Evolutionary conservation across 2,329 filamentous ascomycete genomes (phyloP), one percentile per base, ranked within the genome.

Genomic region (Alternaria sp.): DNA sequence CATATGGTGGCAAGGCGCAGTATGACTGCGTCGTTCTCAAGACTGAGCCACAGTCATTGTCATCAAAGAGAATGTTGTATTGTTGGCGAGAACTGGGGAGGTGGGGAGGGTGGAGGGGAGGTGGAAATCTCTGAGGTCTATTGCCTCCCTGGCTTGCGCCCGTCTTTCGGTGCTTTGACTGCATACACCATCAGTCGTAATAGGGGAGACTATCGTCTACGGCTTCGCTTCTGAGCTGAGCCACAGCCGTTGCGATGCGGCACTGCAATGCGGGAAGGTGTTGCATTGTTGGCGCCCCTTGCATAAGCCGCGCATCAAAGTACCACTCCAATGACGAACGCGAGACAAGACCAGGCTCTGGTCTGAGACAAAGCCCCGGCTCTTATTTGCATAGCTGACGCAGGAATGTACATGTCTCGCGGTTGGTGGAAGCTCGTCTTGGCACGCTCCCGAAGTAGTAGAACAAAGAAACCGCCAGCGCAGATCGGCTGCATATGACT

Each of bases 391-490:
- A 76, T 77, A 63, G 61, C 57, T 65, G 66, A 65, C 58, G 50
- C 57, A 67, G 64, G 66, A 69, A 69, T 71, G 68, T 65, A 72
- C 75, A 77, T 79, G 78, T 80, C 74, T 79, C 67, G 72, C 58
- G 51, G 64, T 65, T 61, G 68, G 69, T 66, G 63, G 67, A 64
- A 65, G 47, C 54, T 62, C 67, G 71, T 70, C 73, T 76, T 74
- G 68, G 72, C 77, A 77, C 74, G 67, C 76, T 76, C 65, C 64
- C 71, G 76, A 65, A 61, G 64, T 62, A 61, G 57, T 61, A 67
- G 73, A 75, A 80, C 77, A 79, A 80, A 79, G 77, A 76, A 79
- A 72, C 63, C 55, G 51, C 61, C 69, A 71, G 70, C 68, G 69
- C 75, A 71, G 61, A 57, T 71, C 64, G 60, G 61, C 70, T 76